A percentile compares a stretch with the other conserved stretches of the same genome.
Evolutionary conservation across 2,329 filamentous ascomycete species (phyloP).

Genomic region (Penicillium sp.): DNA sequence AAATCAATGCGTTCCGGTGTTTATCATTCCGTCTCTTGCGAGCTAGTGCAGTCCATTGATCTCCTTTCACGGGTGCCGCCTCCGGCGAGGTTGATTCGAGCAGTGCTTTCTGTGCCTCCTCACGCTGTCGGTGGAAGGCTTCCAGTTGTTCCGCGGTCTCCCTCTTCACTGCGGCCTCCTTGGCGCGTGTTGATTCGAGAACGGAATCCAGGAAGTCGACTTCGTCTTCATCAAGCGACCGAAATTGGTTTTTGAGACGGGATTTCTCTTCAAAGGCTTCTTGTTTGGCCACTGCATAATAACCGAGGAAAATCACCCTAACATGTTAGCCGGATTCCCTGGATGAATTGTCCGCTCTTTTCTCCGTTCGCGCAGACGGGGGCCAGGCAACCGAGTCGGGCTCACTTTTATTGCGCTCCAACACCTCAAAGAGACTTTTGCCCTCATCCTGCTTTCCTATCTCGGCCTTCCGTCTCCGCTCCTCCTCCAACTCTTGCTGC

Average conservation of each 20-base stretch:
- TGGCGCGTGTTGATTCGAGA: slow-evolving; percentile 54
- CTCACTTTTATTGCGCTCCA: slow-evolving; percentile 52
- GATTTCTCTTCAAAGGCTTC: slow-evolving; percentile 53
- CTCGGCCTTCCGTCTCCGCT: slow-evolving; percentile 45
- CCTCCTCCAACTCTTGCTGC: slow-evolving; percentile 47
- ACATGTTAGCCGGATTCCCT: slow-evolving; percentile 38
- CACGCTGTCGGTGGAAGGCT: slow-evolving; percentile 57
- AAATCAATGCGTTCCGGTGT: slow-evolving; percentile 40
- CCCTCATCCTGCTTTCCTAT: slow-evolving; percentile 53
- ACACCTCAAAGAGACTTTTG: slow-evolving; percentile 50
- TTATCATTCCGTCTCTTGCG: slow-evolving; percentile 55
- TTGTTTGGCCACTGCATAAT: slow-evolving; percentile 46
- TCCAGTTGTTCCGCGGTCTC: slow-evolving; percentile 61
- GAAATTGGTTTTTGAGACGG: slow-evolving; percentile 52
- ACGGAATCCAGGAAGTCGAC: slow-evolving; percentile 56
- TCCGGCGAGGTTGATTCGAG: slow-evolving; percentile 39
- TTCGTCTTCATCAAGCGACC: slow-evolving; percentile 52
- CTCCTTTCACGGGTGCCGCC: slow-evolving; percentile 36
- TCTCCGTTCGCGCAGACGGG: not conserved
- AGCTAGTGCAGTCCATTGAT: slow-evolving; percentile 50
- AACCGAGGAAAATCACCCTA: slow-evolving; percentile 32
- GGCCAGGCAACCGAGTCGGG: slow-evolving; percentile 7
- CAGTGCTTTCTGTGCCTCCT: slow-evolving; percentile 55
- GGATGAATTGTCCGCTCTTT: not conserved
- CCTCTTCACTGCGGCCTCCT: slow-evolving; percentile 56